Evolutionary conservation across 2,329 filamentous ascomycete species (phyloP).

Genomic region (Byssoonygena ceratinophila): DNA sequence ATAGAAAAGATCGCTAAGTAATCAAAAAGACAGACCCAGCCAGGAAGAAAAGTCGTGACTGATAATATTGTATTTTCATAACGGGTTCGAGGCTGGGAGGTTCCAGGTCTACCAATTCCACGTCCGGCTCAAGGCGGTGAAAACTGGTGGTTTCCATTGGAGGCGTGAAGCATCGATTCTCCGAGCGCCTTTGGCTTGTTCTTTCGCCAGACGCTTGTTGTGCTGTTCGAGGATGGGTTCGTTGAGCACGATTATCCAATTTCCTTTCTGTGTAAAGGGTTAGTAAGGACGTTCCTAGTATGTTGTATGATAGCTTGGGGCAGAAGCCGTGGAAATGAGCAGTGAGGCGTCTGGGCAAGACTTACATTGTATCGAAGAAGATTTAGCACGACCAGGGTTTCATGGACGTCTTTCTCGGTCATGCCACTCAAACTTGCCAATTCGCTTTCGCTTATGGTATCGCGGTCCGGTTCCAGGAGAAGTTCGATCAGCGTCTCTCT

Average conservation of each 20-base stretch:
- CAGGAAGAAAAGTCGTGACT: background rate
- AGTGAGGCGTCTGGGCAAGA: constrained; percentile 10
- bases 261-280: constrained; percentile 56
- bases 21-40: too few species aligned
- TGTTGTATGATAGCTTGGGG: background rate
- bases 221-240: constrained; percentile 63
- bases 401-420: constrained; percentile 95
- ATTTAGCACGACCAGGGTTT: constrained; percentile 84
- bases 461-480: constrained; percentile 60
- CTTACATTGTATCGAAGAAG: constrained; percentile 80
- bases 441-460: constrained; percentile 66
- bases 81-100: background rate
- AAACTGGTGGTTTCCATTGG: constrained; percentile 93
- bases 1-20: background rate
- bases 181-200: constrained; percentile 62
- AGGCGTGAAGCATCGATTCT: constrained; percentile 67
- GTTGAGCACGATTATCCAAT: constrained; percentile 90
- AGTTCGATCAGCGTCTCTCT: constrained; percentile 86
- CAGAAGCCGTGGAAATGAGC: background rate
- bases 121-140: constrained; percentile 76
- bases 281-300: background rate
- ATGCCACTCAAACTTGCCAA: constrained; percentile 72
- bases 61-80: background rate
- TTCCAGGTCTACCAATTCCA: constrained; percentile 68
- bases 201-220: constrained; percentile 64